Evolutionary conservation across 2,329 filamentous ascomycete species (phyloP).

Genomic region (Aspergillus sp.): DNA sequence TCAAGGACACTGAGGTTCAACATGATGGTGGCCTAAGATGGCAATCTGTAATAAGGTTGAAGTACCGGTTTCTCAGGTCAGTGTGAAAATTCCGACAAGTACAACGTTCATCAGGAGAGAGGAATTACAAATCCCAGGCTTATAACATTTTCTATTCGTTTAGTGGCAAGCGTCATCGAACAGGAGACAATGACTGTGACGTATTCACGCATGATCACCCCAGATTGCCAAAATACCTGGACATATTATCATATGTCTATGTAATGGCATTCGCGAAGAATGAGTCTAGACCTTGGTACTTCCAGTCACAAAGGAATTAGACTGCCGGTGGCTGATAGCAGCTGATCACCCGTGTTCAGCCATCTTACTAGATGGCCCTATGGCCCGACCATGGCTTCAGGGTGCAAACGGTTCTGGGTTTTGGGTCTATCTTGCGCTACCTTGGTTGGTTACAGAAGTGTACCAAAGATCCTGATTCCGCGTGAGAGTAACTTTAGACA

Average conservation of each 20-base stretch:
- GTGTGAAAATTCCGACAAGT: neutral
- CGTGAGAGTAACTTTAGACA: neutral
- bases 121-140: neutral
- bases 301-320: neutral
- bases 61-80: neutral
- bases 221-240: neutral
- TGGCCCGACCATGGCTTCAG: neutral
- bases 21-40: conserved; percentile 2
- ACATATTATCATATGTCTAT: neutral
- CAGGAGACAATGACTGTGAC: neutral
- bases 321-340: neutral
- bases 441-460: neutral
- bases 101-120: neutral
- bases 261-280: neutral
- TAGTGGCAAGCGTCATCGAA: neutral
- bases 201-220: neutral
- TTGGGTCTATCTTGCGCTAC: neutral
- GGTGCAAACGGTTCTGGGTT: neutral
- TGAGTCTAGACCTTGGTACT: neutral
- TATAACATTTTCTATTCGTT: neutral
- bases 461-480: neutral
- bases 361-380: neutral
- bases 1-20: conserved; percentile 1
- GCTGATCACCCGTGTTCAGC: neutral
- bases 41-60: neutral